Evolutionary conservation across 495 filamentous ascomycete species (phyloP).

Genomic region (Daldinia loculata): DNA sequence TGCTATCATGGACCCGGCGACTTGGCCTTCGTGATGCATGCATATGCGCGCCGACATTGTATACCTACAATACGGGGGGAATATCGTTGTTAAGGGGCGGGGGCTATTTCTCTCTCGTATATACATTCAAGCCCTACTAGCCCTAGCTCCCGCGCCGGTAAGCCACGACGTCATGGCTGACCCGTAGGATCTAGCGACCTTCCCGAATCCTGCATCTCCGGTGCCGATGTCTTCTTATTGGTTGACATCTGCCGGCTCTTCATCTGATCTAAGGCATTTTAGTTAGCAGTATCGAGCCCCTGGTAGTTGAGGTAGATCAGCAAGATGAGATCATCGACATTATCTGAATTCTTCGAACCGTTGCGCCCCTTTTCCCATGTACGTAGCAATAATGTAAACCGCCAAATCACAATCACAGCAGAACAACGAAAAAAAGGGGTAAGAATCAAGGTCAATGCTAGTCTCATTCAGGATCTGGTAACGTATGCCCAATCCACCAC

Average conservation of each 20-base stretch:
- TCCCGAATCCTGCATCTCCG: not conserved
- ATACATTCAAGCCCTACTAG: not conserved
- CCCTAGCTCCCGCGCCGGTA: not conserved
- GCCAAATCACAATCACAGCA: not conserved
- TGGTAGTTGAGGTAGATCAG: not conserved
- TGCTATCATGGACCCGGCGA: not conserved
- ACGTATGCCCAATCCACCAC: slow-evolving; percentile 34
- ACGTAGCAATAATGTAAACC: not conserved
- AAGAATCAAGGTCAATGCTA: slow-evolving; percentile 18
- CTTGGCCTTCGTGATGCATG: not conserved
- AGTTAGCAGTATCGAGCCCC: not conserved
- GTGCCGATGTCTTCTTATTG: not conserved
- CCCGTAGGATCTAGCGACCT: not conserved
- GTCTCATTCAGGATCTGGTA: slow-evolving; percentile 26
- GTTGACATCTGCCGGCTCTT: not conserved
- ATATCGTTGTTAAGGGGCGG: not conserved
- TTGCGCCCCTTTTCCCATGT: not conserved
- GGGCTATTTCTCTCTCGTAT: not conserved
- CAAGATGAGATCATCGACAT: not conserved
- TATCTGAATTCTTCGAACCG: not conserved
- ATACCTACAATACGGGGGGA: not conserved
- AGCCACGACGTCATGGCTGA: not conserved
- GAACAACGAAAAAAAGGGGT: not conserved
- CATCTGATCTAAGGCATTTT: not conserved
- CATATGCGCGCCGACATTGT: not conserved